phyloP scores from a whole-genome alignment of 1,284 basidiomycete species.

The Thecaphora frezii region DNA sequence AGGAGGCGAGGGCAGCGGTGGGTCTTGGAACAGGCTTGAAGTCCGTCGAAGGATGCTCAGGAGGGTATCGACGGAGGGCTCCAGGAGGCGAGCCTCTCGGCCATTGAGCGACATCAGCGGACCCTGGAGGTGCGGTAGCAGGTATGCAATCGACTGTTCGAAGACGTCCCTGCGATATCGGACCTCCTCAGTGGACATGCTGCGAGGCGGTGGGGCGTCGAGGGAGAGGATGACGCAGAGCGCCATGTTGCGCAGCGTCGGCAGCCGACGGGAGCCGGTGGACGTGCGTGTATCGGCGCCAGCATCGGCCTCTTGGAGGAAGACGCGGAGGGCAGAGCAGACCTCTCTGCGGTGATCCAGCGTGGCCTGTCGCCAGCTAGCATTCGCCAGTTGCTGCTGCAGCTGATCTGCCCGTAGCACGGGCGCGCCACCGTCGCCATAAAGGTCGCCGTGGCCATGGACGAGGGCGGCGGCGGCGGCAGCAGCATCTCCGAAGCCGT shows the following conservation, averaged over 20 bases:
- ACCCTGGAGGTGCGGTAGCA: conserved; percentile 18
- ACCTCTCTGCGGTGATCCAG: not conserved
- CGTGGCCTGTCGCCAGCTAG: not conserved
- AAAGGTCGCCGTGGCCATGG: too few species aligned
- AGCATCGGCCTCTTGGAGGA: not conserved
- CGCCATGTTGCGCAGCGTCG: conserved; percentile 18
- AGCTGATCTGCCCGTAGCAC: conserved; percentile 1
- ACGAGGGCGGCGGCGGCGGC: too few species aligned
- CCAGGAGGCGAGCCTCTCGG: conserved; percentile 5
- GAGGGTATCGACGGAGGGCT: not conserved
- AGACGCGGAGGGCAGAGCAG: conserved; percentile 11
- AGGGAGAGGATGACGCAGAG: conserved; percentile 13
- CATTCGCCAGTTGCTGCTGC: conserved; percentile 1
- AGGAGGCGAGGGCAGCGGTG: too few species aligned
- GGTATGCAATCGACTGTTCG: conserved; percentile 7
- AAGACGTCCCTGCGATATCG: not conserved
- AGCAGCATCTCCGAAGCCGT: conserved; percentile 4
- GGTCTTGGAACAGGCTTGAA: not conserved
- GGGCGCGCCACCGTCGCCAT: too few species aligned
- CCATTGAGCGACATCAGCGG: conserved; percentile 20
- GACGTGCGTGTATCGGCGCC: not conserved
- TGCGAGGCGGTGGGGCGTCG: not conserved
- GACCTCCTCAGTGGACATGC: not conserved
- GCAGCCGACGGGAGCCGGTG: too few species aligned
- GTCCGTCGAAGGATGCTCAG: not conserved